Evolutionary conservation across 2,329 filamentous ascomycete species (phyloP).

Genomic region (Penicillium verrucosum): DNA sequence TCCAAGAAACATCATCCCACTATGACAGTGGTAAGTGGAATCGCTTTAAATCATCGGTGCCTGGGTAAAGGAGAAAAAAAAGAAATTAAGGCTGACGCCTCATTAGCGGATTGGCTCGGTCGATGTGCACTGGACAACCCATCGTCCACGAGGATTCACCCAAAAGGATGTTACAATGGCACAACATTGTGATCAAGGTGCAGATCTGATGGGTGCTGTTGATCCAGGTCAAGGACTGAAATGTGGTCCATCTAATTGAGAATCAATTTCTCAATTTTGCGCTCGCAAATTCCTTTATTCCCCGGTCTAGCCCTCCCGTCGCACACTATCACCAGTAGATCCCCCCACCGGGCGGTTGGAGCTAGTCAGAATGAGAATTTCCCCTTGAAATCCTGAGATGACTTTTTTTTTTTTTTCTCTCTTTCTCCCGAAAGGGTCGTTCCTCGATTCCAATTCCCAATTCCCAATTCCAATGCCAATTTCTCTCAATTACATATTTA

Average conservation of each 20-base stretch:
- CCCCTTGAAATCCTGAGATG: constrained; percentile 15
- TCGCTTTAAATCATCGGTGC: neutral
- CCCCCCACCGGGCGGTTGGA: constrained; percentile 10
- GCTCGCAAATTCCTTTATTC: neutral
- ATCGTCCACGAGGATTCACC: constrained; percentile 39
- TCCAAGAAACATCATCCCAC: constrained; percentile 40
- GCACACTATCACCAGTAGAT: constrained; percentile 14
- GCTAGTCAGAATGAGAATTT: constrained; percentile 11
- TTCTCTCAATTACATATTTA: neutral
- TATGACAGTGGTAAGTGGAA: constrained; percentile 36
- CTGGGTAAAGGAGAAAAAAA: neutral
- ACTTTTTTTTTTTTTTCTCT: constrained; percentile 9
- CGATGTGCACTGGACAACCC: constrained; percentile 42
- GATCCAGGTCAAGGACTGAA: constrained; percentile 31
- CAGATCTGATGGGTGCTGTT: constrained; percentile 34
- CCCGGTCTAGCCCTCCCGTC: neutral
- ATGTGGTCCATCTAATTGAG: constrained; percentile 18
- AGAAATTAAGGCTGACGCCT: constrained; percentile 11
- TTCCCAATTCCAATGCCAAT: neutral
- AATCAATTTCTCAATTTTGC: neutral
- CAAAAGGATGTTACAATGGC: constrained; percentile 39
- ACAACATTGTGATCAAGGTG: constrained; percentile 37
- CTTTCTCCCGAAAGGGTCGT: constrained; percentile 1
- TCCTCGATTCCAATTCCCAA: neutral
- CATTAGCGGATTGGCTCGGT: constrained; percentile 36